Evolutionary conservation across 108 stramenopile species (phyloP), one percentile per base, ranked within the genome.

Genomic region (Pseudonitzschia delicatissima): DNA sequence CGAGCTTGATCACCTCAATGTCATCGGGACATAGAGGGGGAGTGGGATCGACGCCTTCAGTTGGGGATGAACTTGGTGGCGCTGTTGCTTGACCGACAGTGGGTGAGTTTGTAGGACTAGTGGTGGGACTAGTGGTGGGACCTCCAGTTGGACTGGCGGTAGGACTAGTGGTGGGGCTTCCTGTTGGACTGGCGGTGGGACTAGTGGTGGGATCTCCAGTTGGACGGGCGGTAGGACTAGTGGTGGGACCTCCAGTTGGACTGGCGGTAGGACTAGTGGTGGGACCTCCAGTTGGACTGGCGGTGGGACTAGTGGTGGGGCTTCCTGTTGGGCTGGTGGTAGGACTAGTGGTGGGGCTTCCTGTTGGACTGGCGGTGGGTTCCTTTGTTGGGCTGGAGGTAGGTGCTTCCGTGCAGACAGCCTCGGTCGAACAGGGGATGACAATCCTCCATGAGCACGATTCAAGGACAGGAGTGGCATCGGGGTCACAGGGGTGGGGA

Each of bases 361-460:
- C 6, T 3, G 50, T 23, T 51, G 27, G 28, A 18, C 18, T 18
- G 4, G 27, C 26, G 4, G 28, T 25, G 4, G 50, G 50, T 23
- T 12, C 23, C 4, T 13, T 23, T 4, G 26, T 23, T 15, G 50
- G 50, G 25, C 21, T 23, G 5, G 4, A 12, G 5, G 50, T 28
- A 23, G 50, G 50, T 51, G 4, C 20, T 13, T 20, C 50, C 3
- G 50, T 23, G n/a, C 53, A 55, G 29, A 55, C 11, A n/a, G 9
- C 53, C 11, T 55, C 32, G 31, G 12, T 4, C 2, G 28, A 27
- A 28, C 53, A 55, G 1, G 53, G 53, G 31, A 55, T 33, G 32
- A 55, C n/a, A 7, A 55, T 9, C 31, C 53, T 23, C 53, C 53
- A 55, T 12, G 53, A 55, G 31, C 53, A 55, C 4, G 53, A 31